Conservation (phyloP, 2,329 filamentous ascomycete genomes). For the Pseudophaeomoniella oleicola region DNA sequence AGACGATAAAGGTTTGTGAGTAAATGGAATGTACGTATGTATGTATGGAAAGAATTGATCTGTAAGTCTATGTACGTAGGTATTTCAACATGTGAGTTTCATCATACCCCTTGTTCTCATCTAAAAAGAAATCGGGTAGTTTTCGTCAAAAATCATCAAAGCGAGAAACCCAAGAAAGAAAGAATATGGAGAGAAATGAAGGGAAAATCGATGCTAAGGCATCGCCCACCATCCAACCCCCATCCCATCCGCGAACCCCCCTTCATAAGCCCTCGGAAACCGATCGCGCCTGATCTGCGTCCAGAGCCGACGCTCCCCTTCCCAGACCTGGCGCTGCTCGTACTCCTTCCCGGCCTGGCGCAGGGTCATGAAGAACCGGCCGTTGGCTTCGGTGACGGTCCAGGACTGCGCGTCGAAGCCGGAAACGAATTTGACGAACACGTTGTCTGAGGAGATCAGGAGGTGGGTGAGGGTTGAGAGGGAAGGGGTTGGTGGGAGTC, state of each 20-base stretch:
- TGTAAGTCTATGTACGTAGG: too few species aligned
- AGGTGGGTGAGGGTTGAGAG: constrained; percentile 1
- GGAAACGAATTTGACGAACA: not conserved
- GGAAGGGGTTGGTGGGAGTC: constrained; percentile 2
- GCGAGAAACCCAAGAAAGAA: too few species aligned
- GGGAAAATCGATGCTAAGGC: too few species aligned
- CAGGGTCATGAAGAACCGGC: constrained; percentile 10
- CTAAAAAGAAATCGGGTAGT: too few species aligned
- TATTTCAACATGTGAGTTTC: too few species aligned
- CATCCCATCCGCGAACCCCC: not conserved
- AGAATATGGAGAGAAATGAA: too few species aligned
- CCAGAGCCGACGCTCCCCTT: constrained; percentile 9
- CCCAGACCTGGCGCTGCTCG: constrained; percentile 12
- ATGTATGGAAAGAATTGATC: not conserved
- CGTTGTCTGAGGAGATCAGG: not conserved
- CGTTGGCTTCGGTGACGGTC: constrained; percentile 8
- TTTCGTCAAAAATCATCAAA: not conserved
- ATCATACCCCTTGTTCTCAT: too few species aligned
- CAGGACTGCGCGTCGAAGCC: constrained; percentile 10
- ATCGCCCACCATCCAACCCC: not conserved
- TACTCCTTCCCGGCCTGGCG: constrained; percentile 10
- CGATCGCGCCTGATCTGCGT: constrained; percentile 8
- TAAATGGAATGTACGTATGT: too few species aligned
- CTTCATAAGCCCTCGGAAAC: not conserved
- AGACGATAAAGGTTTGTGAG: too few species aligned